phyloP scores from a whole-genome alignment of 176 grass and related monocot genomes.

The sorghum (Sorghum bicolor) region DNA sequence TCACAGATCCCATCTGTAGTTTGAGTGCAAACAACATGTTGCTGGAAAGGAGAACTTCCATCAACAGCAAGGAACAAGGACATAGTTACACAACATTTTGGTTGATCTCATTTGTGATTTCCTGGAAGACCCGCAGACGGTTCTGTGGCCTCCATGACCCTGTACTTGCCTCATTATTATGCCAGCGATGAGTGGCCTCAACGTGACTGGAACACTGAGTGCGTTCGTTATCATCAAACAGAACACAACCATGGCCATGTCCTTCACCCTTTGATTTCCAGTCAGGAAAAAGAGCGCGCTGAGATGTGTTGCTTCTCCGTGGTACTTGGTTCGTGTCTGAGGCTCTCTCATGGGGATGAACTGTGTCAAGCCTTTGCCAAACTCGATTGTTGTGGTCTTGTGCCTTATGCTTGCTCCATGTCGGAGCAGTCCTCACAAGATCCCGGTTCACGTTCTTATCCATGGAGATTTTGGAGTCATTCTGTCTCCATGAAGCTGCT shows the following conservation, averaged over 20 bases:
- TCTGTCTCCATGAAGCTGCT: slow-evolving; percentile 15
- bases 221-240: slow-evolving; percentile 7
- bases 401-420: slow-evolving; percentile 38
- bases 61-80: neutral
- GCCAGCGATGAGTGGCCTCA: slow-evolving; percentile 2
- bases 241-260: neutral
- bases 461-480: neutral
- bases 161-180: slow-evolving; percentile 10
- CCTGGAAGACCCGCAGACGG: slow-evolving; percentile 48
- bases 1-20: neutral
- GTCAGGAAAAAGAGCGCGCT: slow-evolving; percentile 40
- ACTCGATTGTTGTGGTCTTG: slow-evolving; percentile 15
- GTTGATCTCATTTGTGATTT: slow-evolving; percentile 50
- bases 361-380: slow-evolving; percentile 22
- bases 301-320: slow-evolving; percentile 35
- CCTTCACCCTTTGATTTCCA: slow-evolving; percentile 27
- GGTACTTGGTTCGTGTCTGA: slow-evolving; percentile 17
- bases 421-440: slow-evolving; percentile 37
- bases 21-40: neutral
- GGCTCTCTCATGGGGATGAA: slow-evolving; percentile 30
- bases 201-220: slow-evolving; percentile 10
- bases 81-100: slow-evolving; percentile 25
- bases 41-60: slow-evolving; percentile 22
- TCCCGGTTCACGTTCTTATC: slow-evolving; percentile 35
- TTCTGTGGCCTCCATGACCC: slow-evolving; percentile 20